phyloP scores from a whole-genome alignment of 1,139 yeast species.

The Zhuliangozyma blackwelliae region DNA sequence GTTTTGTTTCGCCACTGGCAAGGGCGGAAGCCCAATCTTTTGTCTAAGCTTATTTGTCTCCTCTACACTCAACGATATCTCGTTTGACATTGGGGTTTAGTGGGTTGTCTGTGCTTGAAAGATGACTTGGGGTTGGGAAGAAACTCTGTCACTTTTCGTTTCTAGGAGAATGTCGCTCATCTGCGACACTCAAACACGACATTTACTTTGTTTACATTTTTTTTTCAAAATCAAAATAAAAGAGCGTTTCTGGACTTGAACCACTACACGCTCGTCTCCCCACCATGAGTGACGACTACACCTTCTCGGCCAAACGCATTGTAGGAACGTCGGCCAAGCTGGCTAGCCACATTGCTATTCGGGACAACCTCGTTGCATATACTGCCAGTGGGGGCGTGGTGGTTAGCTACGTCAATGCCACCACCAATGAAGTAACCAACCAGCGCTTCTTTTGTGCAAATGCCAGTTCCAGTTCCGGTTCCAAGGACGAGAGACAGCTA shows the following conservation, averaged over 20 bases:
- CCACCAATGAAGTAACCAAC: constrained; percentile 12
- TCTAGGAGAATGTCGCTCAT: too few relatives aligned
- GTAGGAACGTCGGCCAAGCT: constrained; percentile 30
- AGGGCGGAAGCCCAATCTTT: constrained; percentile 27
- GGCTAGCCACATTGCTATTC: constrained; percentile 33
- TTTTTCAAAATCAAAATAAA: not conserved
- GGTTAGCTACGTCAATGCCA: constrained; percentile 29
- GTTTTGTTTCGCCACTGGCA: constrained; percentile 13
- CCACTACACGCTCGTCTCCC: not conserved
- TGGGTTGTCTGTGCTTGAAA: too few relatives aligned
- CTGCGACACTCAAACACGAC: too few relatives aligned
- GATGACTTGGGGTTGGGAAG: too few relatives aligned
- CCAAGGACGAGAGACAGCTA: not conserved
- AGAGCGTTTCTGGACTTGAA: not conserved
- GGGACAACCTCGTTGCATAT: constrained; percentile 47
- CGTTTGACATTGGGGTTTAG: constrained; percentile 18
- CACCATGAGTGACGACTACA: too few relatives aligned
- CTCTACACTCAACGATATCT: constrained; percentile 29
- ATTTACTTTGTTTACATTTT: not conserved
- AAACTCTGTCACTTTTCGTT: too few relatives aligned
- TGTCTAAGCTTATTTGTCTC: constrained; percentile 37
- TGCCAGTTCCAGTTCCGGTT: constrained; percentile 17
- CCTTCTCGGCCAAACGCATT: constrained; percentile 8
- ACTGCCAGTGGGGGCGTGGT: constrained; percentile 71
- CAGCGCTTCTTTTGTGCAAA: constrained; percentile 55